Percentiles rank a stretch among this genome's conserved stretches.
Conservation (phyloP, 1,284 basidiomycete species). For the Irpex lacteus region DNA sequence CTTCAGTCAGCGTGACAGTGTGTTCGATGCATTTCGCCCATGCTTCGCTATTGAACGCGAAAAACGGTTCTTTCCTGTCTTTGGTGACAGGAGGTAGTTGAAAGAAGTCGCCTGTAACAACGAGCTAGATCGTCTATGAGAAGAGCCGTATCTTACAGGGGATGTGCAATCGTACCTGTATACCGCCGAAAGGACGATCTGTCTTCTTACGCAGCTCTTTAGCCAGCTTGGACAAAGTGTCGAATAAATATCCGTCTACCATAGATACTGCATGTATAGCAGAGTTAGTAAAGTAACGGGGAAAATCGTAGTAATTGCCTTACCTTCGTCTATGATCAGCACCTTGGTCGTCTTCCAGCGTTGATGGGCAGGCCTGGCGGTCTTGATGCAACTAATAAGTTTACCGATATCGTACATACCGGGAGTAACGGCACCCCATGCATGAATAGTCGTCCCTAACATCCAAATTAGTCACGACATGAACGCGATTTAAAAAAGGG, state of each 20-base stretch:
- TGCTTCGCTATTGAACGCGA: slow-evolving; percentile 86
- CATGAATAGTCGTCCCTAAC: slow-evolving; percentile 38
- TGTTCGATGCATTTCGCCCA: slow-evolving; percentile 81
- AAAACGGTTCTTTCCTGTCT: slow-evolving; percentile 43
- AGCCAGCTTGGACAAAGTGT: slow-evolving; percentile 62
- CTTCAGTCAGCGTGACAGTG: slow-evolving; percentile 86
- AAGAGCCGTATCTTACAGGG: neutral
- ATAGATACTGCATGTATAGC: slow-evolving; percentile 75
- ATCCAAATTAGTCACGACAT: neutral
- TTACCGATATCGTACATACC: slow-evolving; percentile 33
- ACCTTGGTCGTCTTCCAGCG: slow-evolving; percentile 52
- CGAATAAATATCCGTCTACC: slow-evolving; percentile 92
- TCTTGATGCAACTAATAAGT: slow-evolving; percentile 36
- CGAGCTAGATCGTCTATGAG: slow-evolving; percentile 45
- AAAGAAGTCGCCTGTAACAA: slow-evolving; percentile 95
- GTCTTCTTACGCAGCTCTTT: slow-evolving; percentile 51
- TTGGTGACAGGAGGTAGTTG: slow-evolving; percentile 90
- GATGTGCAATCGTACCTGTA: slow-evolving; percentile 58
- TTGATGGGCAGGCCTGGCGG: slow-evolving; percentile 34
- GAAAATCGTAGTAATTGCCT: neutral
- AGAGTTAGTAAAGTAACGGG: neutral
- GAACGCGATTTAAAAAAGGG: neutral
- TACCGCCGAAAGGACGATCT: slow-evolving; percentile 85
- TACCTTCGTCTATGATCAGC: slow-evolving; percentile 94
- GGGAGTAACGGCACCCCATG: slow-evolving; percentile 38